Conservation (phyloP, 2,329 filamentous ascomycete genomes). For the Dothideomycetes sp. region DNA sequence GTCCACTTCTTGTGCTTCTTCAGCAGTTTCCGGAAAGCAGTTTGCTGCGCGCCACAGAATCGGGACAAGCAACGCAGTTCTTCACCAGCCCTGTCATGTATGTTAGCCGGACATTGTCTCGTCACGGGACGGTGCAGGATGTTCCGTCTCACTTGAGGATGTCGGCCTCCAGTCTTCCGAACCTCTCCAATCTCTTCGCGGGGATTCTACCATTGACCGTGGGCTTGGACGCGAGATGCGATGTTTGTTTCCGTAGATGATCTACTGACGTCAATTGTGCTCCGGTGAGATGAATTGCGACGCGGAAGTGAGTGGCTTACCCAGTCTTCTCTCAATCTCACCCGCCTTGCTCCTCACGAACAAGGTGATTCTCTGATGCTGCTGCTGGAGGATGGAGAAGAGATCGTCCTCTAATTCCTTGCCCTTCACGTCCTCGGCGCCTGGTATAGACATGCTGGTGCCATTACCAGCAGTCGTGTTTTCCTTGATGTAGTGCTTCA, state of each 20-base stretch:
- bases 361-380: constrained; percentile 68
- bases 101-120: constrained; percentile 1
- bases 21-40: constrained; percentile 71
- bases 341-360: constrained; percentile 74
- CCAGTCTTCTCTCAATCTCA: constrained; percentile 62
- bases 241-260: constrained; percentile 11
- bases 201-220: constrained; percentile 28
- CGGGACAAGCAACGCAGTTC: constrained; percentile 62
- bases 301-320: constrained; percentile 38
- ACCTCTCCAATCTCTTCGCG: constrained; percentile 39
- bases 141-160: constrained; percentile 31
- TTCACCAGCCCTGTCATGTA: constrained; percentile 48
- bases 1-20: constrained; percentile 92
- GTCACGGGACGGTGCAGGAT: too few relatives aligned
- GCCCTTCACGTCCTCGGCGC: constrained; percentile 48
- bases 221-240: constrained; percentile 7
- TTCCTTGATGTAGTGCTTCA: constrained; percentile 76
- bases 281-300: background rate
- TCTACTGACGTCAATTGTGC: constrained; percentile 6
- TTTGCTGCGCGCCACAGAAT: constrained; percentile 64
- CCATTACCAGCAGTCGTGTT: constrained; percentile 65
- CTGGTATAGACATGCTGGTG: constrained; percentile 64
- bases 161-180: constrained; percentile 42
- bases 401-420: constrained; percentile 62
- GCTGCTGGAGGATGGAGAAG: constrained; percentile 58